phyloP scores from a whole-genome alignment of 257 asterid genomes.

The Petunia axillaris region DNA sequence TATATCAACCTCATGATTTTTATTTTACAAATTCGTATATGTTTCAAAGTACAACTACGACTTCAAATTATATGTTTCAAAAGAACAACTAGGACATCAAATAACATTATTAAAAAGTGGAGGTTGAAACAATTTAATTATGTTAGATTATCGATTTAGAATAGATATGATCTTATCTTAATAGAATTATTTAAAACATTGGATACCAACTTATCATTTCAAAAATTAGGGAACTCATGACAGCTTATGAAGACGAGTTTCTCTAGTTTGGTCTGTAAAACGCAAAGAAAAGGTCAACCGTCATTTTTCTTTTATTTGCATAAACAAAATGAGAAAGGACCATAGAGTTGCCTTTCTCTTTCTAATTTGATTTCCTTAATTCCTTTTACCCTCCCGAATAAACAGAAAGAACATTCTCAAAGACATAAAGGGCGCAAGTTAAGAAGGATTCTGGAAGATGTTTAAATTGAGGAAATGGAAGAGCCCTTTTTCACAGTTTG shows the following conservation, averaged over 20 bases:
- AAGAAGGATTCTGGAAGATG: not conserved
- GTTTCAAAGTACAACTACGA: not conserved
- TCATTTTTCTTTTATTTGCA: not conserved
- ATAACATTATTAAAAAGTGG: not conserved
- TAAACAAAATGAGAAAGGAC: not conserved
- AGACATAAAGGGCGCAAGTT: not conserved
- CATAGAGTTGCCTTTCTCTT: not conserved
- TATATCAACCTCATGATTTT: not conserved
- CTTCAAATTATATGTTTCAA: not conserved
- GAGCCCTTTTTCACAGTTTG: not conserved
- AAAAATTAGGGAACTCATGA: not conserved
- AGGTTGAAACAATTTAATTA: not conserved
- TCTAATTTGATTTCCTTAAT: not conserved
- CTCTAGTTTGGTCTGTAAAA: not conserved
- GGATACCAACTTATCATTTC: not conserved
- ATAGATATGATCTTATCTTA: not conserved
- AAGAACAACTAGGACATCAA: not conserved
- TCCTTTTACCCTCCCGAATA: not conserved
- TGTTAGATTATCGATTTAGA: constrained; percentile 5
- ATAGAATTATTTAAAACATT: not conserved
- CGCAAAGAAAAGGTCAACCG: not conserved
- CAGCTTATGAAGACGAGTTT: not conserved
- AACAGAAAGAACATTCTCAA: not conserved
- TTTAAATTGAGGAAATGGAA: not conserved
- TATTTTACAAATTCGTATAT: not conserved